Conservation (phyloP, 768 basidiomycete genomes). For the Ephemerocybe angulata region DNA sequence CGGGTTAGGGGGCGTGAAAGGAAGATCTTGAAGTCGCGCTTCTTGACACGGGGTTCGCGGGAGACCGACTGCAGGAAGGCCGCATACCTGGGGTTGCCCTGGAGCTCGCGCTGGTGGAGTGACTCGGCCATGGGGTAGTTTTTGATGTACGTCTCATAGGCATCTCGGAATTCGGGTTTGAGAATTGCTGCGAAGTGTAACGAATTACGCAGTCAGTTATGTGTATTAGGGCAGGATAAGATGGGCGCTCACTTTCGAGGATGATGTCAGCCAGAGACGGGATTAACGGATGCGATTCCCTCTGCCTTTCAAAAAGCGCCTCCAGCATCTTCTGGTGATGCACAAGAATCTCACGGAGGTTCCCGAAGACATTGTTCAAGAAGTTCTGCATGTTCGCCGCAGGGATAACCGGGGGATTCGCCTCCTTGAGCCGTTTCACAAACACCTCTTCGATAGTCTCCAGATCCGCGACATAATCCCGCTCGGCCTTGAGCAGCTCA, state of each 20-base stretch:
- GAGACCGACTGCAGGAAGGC: constrained; percentile 61
- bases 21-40: constrained; percentile 77
- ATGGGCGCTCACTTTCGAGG: constrained; percentile 57
- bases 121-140: constrained; percentile 87
- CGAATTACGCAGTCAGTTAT: constrained; percentile 19
- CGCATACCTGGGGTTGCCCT: constrained; percentile 63
- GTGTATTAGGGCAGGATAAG: background rate
- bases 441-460: constrained; percentile 72
- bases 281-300: constrained; percentile 81
- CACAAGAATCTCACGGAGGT: constrained; percentile 61
- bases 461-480: constrained; percentile 83
- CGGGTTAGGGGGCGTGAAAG: constrained; percentile 85
- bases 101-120: constrained; percentile 72
- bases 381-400: constrained; percentile 57
- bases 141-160: constrained; percentile 82
- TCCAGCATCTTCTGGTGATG: constrained; percentile 69
- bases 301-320: constrained; percentile 74
- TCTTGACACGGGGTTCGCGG: constrained; percentile 61
- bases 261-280: constrained; percentile 83
- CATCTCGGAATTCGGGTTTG: constrained; percentile 49
- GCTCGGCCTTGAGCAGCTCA: constrained; percentile 87
- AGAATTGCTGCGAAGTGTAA: constrained; percentile 36
- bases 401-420: constrained; percentile 64
- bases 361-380: constrained; percentile 79
- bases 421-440: constrained; percentile 57